Evolutionary conservation across 2,329 filamentous ascomycete genomes (phyloP).

Genomic region (Magnaporthiopsis rhizophila): DNA sequence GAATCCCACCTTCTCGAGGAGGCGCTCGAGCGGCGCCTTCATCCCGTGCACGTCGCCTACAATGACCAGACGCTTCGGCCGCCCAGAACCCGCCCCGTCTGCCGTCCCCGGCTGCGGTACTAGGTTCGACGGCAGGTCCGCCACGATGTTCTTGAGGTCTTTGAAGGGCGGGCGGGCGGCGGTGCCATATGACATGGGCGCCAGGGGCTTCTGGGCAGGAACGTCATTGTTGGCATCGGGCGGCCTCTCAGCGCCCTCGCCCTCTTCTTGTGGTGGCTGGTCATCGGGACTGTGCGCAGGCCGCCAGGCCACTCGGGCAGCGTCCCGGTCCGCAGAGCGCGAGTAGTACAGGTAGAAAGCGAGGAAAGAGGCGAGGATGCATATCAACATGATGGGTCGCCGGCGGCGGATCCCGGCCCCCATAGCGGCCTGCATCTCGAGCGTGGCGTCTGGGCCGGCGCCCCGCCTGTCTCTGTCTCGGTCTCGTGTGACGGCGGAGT

Average conservation of each 20-base stretch:
- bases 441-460: not conserved
- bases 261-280: not conserved
- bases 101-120: constrained; percentile 23
- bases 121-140: constrained; percentile 22
- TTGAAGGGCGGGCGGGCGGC: constrained; percentile 29
- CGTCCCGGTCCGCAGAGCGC: constrained; percentile 12
- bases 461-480: not conserved
- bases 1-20: constrained; percentile 63
- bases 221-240: not conserved
- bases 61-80: constrained; percentile 58
- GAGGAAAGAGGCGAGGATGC: constrained; percentile 24
- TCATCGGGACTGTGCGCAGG: not conserved
- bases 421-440: constrained; percentile 7
- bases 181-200: constrained; percentile 33
- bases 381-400: constrained; percentile 22
- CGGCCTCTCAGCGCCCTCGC: not conserved
- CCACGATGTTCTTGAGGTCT: constrained; percentile 19
- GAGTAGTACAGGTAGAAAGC: constrained; percentile 26
- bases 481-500: not conserved
- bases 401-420: constrained; percentile 16
- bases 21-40: constrained; percentile 52
- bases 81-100: not conserved
- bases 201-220: not conserved
- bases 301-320: not conserved
- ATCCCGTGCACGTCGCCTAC: constrained; percentile 94